These are phyloP conservation scores for Rosa chinensis DNA, from an alignment of 306 rosid species.

Conservation along the genomic window DNA sequence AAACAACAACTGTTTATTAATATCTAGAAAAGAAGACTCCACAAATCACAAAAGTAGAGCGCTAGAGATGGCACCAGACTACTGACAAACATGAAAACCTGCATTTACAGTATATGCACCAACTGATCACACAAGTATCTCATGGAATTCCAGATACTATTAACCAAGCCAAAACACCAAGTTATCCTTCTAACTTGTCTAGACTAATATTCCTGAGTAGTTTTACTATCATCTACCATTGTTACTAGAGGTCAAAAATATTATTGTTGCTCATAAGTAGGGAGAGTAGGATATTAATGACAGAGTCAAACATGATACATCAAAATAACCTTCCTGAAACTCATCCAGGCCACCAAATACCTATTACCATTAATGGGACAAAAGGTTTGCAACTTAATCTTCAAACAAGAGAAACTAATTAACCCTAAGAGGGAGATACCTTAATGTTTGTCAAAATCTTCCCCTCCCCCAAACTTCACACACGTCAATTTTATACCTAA, in stretches of 20 bases:
- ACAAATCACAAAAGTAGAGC: background rate
- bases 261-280: no score
- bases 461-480: no score
- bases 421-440: no score
- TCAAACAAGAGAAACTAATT: background rate
- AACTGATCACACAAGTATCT: background rate
- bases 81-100: slow-evolving; percentile 2
- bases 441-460: no score
- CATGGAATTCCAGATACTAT: background rate
- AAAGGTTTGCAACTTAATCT: background rate
- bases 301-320: background rate
- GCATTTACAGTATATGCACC: background rate
- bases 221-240: background rate
- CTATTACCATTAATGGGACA: background rate
- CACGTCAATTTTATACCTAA: no score
- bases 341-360: background rate
- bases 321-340: background rate
- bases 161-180: background rate
- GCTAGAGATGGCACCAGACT: slow-evolving; percentile 10
- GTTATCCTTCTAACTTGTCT: background rate
- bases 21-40: slow-evolving; percentile 13
- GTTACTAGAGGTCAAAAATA: background rate
- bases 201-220: background rate
- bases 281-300: background rate
- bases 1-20: background rate